Conservation (phyloP, 2,329 filamentous ascomycete genomes). For the Cladorrhinum sp. region DNA sequence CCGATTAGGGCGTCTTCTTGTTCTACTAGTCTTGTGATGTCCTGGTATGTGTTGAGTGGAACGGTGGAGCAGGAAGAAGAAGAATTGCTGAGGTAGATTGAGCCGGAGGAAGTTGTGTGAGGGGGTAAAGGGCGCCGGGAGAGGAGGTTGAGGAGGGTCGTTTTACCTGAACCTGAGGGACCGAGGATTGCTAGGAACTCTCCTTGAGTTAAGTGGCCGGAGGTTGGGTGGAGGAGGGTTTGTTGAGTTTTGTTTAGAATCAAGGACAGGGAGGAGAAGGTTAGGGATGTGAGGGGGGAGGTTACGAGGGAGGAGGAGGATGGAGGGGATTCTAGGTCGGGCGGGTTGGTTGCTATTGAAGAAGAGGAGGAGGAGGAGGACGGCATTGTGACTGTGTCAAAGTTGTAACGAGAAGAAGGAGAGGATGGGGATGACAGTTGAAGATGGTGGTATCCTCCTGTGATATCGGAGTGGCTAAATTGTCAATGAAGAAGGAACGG, state of each 20-base stretch:
- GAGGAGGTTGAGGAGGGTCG: slow-evolving; percentile 77
- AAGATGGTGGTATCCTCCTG: background rate
- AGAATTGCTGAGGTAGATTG: slow-evolving; percentile 49
- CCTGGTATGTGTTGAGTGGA: slow-evolving; percentile 55
- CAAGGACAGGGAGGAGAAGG: slow-evolving; percentile 10
- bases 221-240: slow-evolving; percentile 12
- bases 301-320: background rate
- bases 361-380: slow-evolving; percentile 29
- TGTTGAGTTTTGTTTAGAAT: background rate
- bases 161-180: slow-evolving; percentile 72
- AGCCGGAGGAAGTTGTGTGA: slow-evolving; percentile 43
- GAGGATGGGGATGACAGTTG: background rate
- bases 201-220: slow-evolving; percentile 39
- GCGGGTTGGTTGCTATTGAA: slow-evolving; percentile 58
- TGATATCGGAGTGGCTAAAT: background rate
- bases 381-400: slow-evolving; percentile 54
- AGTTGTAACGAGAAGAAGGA: background rate
- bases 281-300: background rate
- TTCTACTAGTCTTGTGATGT: slow-evolving; percentile 75
- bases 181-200: slow-evolving; percentile 81
- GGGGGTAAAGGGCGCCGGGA: slow-evolving; percentile 49
- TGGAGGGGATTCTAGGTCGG: slow-evolving; percentile 42
- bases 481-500: too few relatives aligned
- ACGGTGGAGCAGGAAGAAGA: slow-evolving; percentile 40
- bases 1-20: slow-evolving; percentile 85